Evolutionary conservation across 345 rosid species (phyloP).

Genomic region (Corchorus olitorius): DNA sequence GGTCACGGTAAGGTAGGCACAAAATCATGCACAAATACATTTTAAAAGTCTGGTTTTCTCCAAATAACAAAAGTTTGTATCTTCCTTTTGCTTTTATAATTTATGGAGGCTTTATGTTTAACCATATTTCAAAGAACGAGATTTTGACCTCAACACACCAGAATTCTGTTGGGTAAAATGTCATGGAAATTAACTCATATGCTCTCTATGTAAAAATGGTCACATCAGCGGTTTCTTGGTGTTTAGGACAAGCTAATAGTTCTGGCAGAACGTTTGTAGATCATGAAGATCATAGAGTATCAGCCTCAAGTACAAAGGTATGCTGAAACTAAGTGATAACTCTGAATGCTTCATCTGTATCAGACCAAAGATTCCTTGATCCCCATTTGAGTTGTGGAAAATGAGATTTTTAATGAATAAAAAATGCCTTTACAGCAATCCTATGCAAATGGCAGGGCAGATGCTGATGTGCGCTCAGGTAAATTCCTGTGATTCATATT

Average conservation of each 20-base stretch:
- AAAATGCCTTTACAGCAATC: constrained; percentile 45
- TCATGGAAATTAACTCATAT: too few species aligned
- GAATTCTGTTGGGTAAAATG: too few species aligned
- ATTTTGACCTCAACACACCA: too few species aligned
- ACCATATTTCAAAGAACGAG: too few species aligned
- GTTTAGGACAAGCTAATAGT: constrained; percentile 36
- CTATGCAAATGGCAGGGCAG: constrained; percentile 61
- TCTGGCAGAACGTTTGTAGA: constrained; percentile 38
- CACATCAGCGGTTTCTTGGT: too few species aligned
- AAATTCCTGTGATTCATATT: constrained; percentile 22
- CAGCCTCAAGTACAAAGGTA: constrained; percentile 55
- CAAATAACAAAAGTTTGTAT: too few species aligned
- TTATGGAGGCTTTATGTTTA: too few species aligned
- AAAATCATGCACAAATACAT: too few species aligned
- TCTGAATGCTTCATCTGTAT: constrained; percentile 16
- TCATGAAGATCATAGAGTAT: constrained; percentile 50
- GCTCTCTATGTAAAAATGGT: too few species aligned
- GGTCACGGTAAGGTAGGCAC: too few species aligned
- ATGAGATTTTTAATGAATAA: constrained; percentile 10
- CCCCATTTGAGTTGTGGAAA: constrained; percentile 16
- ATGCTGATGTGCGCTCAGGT: constrained; percentile 68
- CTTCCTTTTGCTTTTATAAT: too few species aligned
- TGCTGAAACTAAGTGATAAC: constrained; percentile 24
- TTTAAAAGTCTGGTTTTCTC: too few species aligned
- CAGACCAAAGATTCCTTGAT: constrained; percentile 16